Conservation (phyloP, 306 rosid genomes). For the Bauhinia variegata region DNA sequence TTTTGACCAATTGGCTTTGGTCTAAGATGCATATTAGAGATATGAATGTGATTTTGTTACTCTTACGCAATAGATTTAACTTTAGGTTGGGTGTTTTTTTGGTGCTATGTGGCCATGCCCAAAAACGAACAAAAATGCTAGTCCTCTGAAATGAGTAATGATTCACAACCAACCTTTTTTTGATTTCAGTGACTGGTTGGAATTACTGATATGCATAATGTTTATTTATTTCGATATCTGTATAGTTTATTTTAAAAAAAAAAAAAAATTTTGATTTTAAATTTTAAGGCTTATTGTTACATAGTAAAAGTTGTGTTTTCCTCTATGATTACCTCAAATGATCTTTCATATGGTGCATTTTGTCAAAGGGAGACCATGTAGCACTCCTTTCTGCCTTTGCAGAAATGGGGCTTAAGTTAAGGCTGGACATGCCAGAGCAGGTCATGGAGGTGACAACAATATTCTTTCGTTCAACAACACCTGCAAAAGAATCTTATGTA, state of each 20-base stretch:
- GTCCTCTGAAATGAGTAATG: too few relatives aligned
- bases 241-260: constrained; percentile 4
- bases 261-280: not conserved
- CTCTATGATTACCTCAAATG: constrained; percentile 21
- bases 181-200: not conserved
- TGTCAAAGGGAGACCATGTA: constrained; percentile 85
- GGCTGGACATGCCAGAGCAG: constrained; percentile 94
- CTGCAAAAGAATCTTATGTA: constrained; percentile 74
- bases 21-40: constrained; percentile 7
- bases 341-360: constrained; percentile 38
- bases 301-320: not conserved
- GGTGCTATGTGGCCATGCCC: constrained; percentile 7
- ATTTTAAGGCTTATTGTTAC: constrained; percentile 22
- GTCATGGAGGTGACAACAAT: constrained; percentile 81
- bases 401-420: constrained; percentile 96
- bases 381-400: constrained; percentile 95
- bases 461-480: constrained; percentile 80
- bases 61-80: constrained; percentile 16
- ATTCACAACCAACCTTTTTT: not conserved
- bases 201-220: not conserved
- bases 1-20: constrained; percentile 2
- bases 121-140: not conserved
- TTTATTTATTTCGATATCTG: not conserved
- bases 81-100: constrained; percentile 27
- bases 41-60: constrained; percentile 27